A percentile compares a stretch with the other conserved stretches of the same genome.
phyloP scores from a whole-genome alignment of 208 protist genomes.

The Trypanosoma avium region DNA sequence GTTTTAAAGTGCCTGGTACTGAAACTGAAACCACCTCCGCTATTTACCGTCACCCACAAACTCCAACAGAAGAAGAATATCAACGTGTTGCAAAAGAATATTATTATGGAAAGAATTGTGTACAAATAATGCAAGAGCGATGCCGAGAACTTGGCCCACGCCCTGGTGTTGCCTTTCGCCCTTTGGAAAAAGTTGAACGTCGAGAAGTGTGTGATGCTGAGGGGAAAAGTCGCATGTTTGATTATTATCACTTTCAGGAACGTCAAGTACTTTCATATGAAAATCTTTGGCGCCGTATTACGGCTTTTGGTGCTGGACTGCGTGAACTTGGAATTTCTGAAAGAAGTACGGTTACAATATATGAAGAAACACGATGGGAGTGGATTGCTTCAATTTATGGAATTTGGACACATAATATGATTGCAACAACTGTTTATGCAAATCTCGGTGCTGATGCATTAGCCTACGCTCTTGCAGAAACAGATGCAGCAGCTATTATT shows the following conservation, averaged over 20 bases:
- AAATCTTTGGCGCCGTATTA: constrained; percentile 40
- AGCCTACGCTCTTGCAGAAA: constrained; percentile 68
- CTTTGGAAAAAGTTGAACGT: constrained; percentile 5
- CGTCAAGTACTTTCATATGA: constrained; percentile 31
- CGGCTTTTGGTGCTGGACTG: constrained; percentile 53
- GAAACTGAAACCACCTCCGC: constrained; percentile 42
- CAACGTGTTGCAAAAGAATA: constrained; percentile 6
- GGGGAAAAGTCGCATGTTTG: constrained; percentile 28
- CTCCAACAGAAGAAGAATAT: constrained; percentile 19
- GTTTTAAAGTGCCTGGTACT: constrained; percentile 33
- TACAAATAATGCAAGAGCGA: constrained; percentile 3
- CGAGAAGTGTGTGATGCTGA: not conserved
- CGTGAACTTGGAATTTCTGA: constrained; percentile 38
- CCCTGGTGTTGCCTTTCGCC: constrained; percentile 7
- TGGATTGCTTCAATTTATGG: constrained; percentile 75
- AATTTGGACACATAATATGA: constrained; percentile 62
- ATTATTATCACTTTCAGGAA: constrained; percentile 43
- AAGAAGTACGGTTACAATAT: constrained; percentile 59
- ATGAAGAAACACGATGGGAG: constrained; percentile 83
- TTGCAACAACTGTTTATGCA: constrained; percentile 79
- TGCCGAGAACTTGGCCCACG: not conserved
- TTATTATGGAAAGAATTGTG: constrained; percentile 5
- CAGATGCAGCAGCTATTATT: constrained; percentile 57
- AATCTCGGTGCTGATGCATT: constrained; percentile 83
- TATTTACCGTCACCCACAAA: constrained; percentile 46